Base-by-base conservation (phyloP, 2,329 filamentous ascomycete species). In the Ascochyta pisi region DNA sequence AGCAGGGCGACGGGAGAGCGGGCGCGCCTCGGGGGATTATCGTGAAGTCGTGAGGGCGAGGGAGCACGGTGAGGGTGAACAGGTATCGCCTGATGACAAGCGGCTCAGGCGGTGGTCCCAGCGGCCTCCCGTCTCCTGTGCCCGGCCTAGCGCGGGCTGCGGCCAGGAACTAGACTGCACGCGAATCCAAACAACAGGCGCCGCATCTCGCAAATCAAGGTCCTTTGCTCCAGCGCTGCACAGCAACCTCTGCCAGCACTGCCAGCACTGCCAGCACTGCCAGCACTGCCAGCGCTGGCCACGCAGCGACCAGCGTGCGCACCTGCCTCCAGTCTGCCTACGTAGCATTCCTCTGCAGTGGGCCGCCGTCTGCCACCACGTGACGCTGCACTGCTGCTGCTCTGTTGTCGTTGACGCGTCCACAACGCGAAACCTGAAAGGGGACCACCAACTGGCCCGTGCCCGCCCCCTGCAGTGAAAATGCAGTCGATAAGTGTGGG, bases 31-130 rank as follows among this genome's bases (percentile, higher is more conserved):
- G 63, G 58, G 53, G 48, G 42, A 55, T 46, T 54, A 51, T 67
- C 60, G 64, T 67, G 64, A 67, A 43, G 62, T 62, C 58, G 63
- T 62, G 64, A 63, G 54, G 57, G 48, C 48, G 48, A 43, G 40
- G 39, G 43, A 43, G 31, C 27, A 51, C 33, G 44, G 54, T 51
- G 43, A 49, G 41, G 40, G 43, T 41, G 52, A 39, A 26, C 47
- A 45, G 41, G 49, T 33, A 44, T 53, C 42, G 54, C 43, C 43
- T 43, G 54, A 41, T 24, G 40, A 34, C 45, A 34, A 45, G 52
- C 46, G 42, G 42, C 42, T 39, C 37, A 23, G 37, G 37, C 19
- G 37, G 37, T 23, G 37, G 37, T 24, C 37, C 2, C 37, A 13
- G 16, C 37, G 10, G 16, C 7, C 37, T 23, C 16, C 37, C 46